Base-by-base conservation (phyloP, 1,139 yeast genomes). In the Pichia sp. region DNA sequence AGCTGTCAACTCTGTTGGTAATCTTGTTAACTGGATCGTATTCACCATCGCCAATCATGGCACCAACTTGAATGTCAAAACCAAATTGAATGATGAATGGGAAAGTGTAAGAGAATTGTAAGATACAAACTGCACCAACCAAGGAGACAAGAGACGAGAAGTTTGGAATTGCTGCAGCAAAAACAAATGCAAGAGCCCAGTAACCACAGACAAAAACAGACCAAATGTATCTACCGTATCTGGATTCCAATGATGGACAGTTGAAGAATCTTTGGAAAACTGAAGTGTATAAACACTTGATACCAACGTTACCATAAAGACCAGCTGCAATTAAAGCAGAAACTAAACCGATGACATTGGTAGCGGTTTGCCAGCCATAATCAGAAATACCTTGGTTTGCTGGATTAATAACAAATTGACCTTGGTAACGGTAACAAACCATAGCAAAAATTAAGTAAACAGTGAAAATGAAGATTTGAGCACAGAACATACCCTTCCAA, bases 151-250 rank as follows among this genome's bases (percentile, higher is more conserved):
- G 61, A 4, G 74, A 58, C 31, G 67, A 67, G 58, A 75, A 70
- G 50, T 73, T 74, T 36, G 80, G 80, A 48, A 75, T 74, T 51
- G 77, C 77, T 46, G 77, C 71, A 36, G 78, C 79, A 53, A 75
- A 54, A 29, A 69, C 58, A 51, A 61, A 70, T 4, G 74, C 72
- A 39, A 68, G 42, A 5, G 64, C 68, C 75, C 74, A 71, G 60
- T 69, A 70, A 32, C 64, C 46, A 39, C 64, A 49, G 2, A 68
- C 70, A 42, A 61, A 49, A 23, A 55, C 46, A 5, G 57, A 56
- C 75, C 75, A 70, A 38, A 60, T 53, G 36, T 59, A 27, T 39
- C 64, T 58, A 27, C 74, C 74, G 33, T 45, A 46, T 39, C 49
- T 52, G 29, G 67, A 50, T 29, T 58, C 56, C 36, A 70, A 56